phyloP scores from a whole-genome alignment of 805 yeast genomes.

The Myxozyma sirexii region DNA sequence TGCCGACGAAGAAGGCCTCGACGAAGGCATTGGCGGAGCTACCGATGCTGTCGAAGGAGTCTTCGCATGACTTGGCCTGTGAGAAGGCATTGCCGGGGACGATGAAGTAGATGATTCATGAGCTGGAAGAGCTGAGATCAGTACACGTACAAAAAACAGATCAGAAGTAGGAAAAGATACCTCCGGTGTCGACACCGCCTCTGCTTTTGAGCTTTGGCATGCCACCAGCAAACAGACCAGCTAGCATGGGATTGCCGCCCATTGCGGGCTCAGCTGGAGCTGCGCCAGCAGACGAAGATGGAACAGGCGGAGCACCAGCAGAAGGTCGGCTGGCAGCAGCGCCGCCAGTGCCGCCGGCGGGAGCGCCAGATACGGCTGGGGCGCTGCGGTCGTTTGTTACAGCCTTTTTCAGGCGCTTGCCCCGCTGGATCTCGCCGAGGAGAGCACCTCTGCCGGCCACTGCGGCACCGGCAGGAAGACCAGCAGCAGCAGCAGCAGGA shows the following conservation, averaged over 20 bases:
- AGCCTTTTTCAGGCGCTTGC: constrained; percentile 61
- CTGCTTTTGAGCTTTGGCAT: constrained; percentile 68
- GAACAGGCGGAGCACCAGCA: constrained; percentile 15
- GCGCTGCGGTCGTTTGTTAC: constrained; percentile 68
- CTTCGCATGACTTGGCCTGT: constrained; percentile 27
- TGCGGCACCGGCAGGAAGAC: constrained; percentile 30
- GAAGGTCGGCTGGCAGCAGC: constrained; percentile 6
- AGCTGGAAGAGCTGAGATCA: neutral
- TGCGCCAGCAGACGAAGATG: constrained; percentile 21
- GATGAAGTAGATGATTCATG: constrained; percentile 15
- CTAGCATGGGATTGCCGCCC: constrained; percentile 45
- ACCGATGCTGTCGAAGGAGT: constrained; percentile 14
- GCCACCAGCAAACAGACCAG: constrained; percentile 76
- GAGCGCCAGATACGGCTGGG: constrained; percentile 52
- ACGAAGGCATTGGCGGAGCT: constrained; percentile 22
- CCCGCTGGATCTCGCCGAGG: constrained; percentile 82
- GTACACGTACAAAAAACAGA: neutral
- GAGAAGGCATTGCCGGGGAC: constrained; percentile 23
- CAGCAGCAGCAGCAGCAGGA: constrained; percentile 16
- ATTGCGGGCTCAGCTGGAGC: constrained; percentile 5
- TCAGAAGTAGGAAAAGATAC: constrained; percentile 4
- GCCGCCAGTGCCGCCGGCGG: constrained; percentile 38
- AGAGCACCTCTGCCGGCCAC: constrained; percentile 44
- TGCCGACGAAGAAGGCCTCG: constrained; percentile 5
- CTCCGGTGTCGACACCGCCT: constrained; percentile 40